Percentiles rank a stretch among this genome's conserved stretches.
These are phyloP conservation scores for Pseudohalonectria lignicola DNA, from an alignment of 2,329 filamentous ascomycete genomes.

Conservation along the genomic window DNA sequence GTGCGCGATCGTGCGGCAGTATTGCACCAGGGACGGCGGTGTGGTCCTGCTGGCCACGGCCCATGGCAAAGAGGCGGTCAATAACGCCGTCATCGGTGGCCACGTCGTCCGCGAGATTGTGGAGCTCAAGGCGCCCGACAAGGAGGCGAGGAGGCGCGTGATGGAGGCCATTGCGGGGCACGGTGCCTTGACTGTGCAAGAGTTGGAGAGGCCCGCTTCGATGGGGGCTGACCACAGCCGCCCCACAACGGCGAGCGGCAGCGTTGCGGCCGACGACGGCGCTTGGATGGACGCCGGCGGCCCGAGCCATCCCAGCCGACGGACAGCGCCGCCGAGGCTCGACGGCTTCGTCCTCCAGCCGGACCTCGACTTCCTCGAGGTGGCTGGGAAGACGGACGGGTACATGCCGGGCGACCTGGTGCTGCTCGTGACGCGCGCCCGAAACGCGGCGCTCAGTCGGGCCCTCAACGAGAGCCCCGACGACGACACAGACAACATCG, in stretches of 20 bases:
- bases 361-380: slow-evolving; percentile 79
- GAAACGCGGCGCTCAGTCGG: slow-evolving; percentile 86
- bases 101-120: slow-evolving; percentile 90
- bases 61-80: slow-evolving; percentile 83
- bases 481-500: slow-evolving; percentile 28
- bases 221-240: slow-evolving; percentile 33
- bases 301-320: slow-evolving; percentile 34
- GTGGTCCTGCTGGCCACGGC: slow-evolving; percentile 86
- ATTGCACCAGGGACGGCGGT: slow-evolving; percentile 67
- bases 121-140: slow-evolving; percentile 80
- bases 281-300: slow-evolving; percentile 61
- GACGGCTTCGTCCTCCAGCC: slow-evolving; percentile 64
- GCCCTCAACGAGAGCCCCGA: slow-evolving; percentile 50
- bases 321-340: slow-evolving; percentile 16
- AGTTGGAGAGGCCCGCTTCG: slow-evolving; percentile 14
- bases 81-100: slow-evolving; percentile 81
- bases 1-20: slow-evolving; percentile 71
- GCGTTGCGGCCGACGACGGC: slow-evolving; percentile 35
- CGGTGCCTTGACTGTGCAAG: slow-evolving; percentile 24
- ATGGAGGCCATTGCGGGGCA: slow-evolving; percentile 66
- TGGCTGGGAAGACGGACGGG: slow-evolving; percentile 89
- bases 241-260: slow-evolving; percentile 45
- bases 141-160: slow-evolving; percentile 75
- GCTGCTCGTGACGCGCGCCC: slow-evolving; percentile 73
- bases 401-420: slow-evolving; percentile 96